Evolutionary conservation across 106 monocot species (phyloP), one percentile per base, ranked within the genome.

Genomic region (Hemerocallis citrina): DNA sequence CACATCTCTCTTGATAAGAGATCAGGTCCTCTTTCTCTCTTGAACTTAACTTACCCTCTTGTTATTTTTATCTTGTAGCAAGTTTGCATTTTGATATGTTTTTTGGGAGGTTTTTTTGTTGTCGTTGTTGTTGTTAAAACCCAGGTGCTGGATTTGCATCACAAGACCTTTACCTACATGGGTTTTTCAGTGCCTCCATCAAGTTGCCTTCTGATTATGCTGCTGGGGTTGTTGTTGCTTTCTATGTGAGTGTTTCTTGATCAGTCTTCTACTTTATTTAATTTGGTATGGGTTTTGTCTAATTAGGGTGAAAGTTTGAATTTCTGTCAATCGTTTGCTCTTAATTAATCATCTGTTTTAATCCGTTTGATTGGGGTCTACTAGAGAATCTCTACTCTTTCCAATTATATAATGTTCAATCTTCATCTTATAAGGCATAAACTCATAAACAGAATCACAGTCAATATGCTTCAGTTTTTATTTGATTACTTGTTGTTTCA

Each of bases 151-250:
- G 91, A n/a, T 92, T 92, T 52, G 86, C 77, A 5, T 92, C 91
- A 2, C 77, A 80, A 44, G 91, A 92, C 65, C 79, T 83, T 20
- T 92, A 72, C 65, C 66, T 79, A 19, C 66, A 92, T 73, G 91
- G 91, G 20, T 75, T 86, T 70, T 92, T 92, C 76, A 80, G 87
- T 43, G 87, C 92, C n/a, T 83, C 92, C 55, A 81, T 92, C 51
- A 92, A 87, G 75, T 84, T 92, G 54, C 92, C 92, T 10, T 67
- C 84, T 4, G 75, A 81, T 68, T 92, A 92, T 55, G 81, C 92
- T 43, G 92, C 92, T 29, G 92, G 92, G 15, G 86, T 92, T 32
- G 92, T 92, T 47, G 92, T 92, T 43, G 92, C 92, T 36, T 92
- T 92, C 81, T 92, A 92, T 63, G 91, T 91, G 39, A 64, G 79